Evolutionary conservation across 164 flowering plant genomes (phyloP).

Genomic region (Magnolia kwangsiensis): DNA sequence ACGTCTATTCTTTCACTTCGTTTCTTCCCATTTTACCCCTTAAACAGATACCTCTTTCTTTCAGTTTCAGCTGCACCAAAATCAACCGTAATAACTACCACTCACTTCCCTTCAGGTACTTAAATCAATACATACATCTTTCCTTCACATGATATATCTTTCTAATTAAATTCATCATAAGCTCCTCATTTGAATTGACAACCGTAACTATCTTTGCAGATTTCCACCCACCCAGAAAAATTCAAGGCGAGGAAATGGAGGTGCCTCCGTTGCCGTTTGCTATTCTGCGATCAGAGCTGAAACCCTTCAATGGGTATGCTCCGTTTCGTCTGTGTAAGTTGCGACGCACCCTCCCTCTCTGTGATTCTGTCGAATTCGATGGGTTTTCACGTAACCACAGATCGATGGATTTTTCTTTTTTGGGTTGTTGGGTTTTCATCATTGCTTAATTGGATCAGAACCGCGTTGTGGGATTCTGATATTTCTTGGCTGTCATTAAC

Average conservation of each 20-base stretch:
- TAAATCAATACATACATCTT: too few relatives aligned
- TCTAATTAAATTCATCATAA: background rate
- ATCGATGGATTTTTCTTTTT: background rate
- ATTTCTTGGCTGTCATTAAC: too few relatives aligned
- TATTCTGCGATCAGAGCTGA: background rate
- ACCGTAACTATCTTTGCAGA: conserved; percentile 7
- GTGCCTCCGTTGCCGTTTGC: background rate
- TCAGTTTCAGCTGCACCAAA: background rate
- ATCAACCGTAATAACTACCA: background rate
- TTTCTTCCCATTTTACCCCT: background rate
- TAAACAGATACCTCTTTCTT: background rate
- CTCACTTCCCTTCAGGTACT: background rate
- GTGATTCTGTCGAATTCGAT: background rate
- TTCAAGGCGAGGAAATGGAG: background rate
- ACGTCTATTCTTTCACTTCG: too few relatives aligned
- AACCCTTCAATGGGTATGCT: conserved; percentile 18
- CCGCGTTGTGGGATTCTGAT: background rate
- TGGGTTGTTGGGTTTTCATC: background rate
- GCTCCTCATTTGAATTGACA: background rate
- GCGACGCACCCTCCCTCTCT: background rate
- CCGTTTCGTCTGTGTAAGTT: conserved; percentile 16
- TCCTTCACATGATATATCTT: background rate
- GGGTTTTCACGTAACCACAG: background rate
- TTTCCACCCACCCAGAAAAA: background rate
- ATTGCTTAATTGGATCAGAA: background rate